These are phyloP conservation scores for Senna siamea DNA, from an alignment of 306 rosid genomes.

Conservation along the genomic window DNA sequence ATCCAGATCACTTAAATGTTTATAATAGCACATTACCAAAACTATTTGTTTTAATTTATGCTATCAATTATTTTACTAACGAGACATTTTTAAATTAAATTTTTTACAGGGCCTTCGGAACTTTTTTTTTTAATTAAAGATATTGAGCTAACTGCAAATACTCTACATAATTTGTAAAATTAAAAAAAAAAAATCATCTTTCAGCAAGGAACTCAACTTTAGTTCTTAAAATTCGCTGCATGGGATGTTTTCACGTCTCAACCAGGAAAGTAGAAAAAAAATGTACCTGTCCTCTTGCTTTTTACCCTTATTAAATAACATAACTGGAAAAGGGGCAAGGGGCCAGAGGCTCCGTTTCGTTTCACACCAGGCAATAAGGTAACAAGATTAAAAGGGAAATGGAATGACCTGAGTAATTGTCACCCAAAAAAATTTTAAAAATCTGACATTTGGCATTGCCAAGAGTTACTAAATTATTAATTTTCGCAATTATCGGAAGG, in stretches of 20 bases:
- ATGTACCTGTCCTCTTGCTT: slow-evolving; percentile 59
- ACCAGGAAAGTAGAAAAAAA: slow-evolving; percentile 44
- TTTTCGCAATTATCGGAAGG: slow-evolving; percentile 63
- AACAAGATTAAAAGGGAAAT: slow-evolving; percentile 49
- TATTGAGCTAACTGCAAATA: too few relatives aligned
- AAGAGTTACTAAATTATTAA: slow-evolving; percentile 67
- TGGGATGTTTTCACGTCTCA: slow-evolving; percentile 45
- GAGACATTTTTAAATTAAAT: too few relatives aligned
- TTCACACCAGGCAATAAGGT: slow-evolving; percentile 44
- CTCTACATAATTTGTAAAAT: too few relatives aligned
- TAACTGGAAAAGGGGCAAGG: slow-evolving; percentile 41
- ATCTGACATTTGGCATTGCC: slow-evolving; percentile 72
- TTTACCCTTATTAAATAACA: slow-evolving; percentile 65
- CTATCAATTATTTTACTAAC: too few relatives aligned
- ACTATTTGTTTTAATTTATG: too few relatives aligned
- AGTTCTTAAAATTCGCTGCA: slow-evolving; percentile 1
- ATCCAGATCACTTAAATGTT: too few relatives aligned
- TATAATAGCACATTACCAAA: too few relatives aligned
- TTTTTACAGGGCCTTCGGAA: too few relatives aligned
- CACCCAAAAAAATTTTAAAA: slow-evolving; percentile 55
- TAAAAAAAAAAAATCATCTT: too few relatives aligned
- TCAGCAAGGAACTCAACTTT: too few relatives aligned
- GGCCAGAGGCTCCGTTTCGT: slow-evolving; percentile 51
- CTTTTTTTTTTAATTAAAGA: too few relatives aligned
- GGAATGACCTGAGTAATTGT: slow-evolving; percentile 48